phyloP scores from a whole-genome alignment of 2,329 filamentous ascomycete genomes.

The Fusarium dlaminii region DNA sequence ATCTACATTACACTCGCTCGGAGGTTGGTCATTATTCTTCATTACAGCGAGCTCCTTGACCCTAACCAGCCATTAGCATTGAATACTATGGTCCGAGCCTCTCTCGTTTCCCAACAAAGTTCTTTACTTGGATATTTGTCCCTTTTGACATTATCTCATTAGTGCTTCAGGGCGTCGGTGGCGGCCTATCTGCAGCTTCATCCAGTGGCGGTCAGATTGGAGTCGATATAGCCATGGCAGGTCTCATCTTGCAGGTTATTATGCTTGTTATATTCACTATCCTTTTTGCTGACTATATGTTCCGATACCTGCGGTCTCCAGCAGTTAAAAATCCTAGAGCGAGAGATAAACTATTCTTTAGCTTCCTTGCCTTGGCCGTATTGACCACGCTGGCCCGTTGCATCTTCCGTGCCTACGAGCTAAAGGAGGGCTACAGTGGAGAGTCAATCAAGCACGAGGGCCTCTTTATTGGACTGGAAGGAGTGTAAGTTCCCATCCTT shows the following conservation, averaged over 20 bases:
- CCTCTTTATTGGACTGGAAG: constrained; percentile 57
- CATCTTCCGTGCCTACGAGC: constrained; percentile 65
- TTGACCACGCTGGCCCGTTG: constrained; percentile 64
- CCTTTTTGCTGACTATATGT: constrained; percentile 54
- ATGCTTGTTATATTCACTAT: constrained; percentile 56
- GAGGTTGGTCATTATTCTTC: no score
- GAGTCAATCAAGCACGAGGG: constrained; percentile 56
- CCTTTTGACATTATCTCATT: constrained; percentile 61
- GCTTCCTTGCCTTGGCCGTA: constrained; percentile 59
- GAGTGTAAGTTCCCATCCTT: constrained; percentile 44
- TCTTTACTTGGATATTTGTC: constrained; percentile 52
- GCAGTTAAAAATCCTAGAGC: background rate
- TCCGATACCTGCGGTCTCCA: constrained; percentile 34
- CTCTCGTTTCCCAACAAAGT: constrained; percentile 46
- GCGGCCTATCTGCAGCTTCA: constrained; percentile 51
- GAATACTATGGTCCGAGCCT: constrained; percentile 44
- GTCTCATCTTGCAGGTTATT: constrained; percentile 59
- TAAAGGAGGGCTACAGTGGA: constrained; percentile 63
- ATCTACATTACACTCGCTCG: constrained; percentile 45
- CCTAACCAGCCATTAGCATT: constrained; percentile 35
- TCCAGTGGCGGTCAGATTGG: constrained; percentile 52
- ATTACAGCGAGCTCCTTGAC: no score
- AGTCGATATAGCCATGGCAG: constrained; percentile 59
- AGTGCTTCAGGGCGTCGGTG: constrained; percentile 60
- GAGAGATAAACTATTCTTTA: constrained; percentile 38